phyloP scores from a whole-genome alignment of 352 stramenopile genomes.

The Nothophytophthora sp. region DNA sequence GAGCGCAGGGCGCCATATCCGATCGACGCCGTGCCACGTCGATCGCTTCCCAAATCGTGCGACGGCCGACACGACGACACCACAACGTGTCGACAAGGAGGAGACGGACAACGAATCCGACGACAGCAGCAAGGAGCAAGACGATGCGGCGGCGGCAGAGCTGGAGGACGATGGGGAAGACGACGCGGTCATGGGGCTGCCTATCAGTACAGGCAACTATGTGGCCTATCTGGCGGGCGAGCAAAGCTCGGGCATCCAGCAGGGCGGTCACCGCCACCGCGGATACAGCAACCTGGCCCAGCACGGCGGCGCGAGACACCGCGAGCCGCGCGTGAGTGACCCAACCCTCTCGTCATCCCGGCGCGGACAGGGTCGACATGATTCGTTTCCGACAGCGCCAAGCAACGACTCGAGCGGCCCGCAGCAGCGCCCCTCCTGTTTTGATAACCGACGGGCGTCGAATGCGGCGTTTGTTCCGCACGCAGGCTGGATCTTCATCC shows the following conservation, averaged over 20 bases:
- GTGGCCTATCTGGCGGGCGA: conserved; percentile 40
- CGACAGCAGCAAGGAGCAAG: neutral
- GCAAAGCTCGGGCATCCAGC: conserved; percentile 20
- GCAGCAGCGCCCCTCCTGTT: conserved; percentile 48
- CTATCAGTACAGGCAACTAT: conserved; percentile 65
- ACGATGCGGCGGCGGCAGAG: conserved; percentile 5
- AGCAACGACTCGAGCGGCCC: conserved; percentile 24
- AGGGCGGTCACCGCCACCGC: conserved; percentile 33
- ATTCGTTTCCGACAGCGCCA: conserved; percentile 27
- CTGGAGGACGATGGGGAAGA: conserved; percentile 22
- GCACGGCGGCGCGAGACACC: conserved; percentile 8
- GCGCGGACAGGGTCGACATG: conserved; percentile 12
- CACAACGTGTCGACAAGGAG: conserved; percentile 9
- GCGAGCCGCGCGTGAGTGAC: conserved; percentile 37
- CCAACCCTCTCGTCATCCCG: conserved; percentile 34
- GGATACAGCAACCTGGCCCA: conserved; percentile 62
- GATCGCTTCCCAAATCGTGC: conserved; percentile 20
- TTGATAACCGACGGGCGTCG: conserved; percentile 58
- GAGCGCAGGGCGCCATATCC: conserved; percentile 17
- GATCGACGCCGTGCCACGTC: conserved; percentile 18
- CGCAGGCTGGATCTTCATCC: conserved; percentile 70
- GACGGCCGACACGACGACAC: conserved; percentile 24
- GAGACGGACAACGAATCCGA: conserved; percentile 1
- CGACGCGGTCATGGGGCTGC: conserved; percentile 58
- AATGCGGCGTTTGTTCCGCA: conserved; percentile 58